A percentile compares a stretch with the other conserved stretches of the same genome.
These are phyloP conservation scores for Cajanus cajan DNA, from an alignment of 306 rosid species.

Conservation along the genomic window DNA sequence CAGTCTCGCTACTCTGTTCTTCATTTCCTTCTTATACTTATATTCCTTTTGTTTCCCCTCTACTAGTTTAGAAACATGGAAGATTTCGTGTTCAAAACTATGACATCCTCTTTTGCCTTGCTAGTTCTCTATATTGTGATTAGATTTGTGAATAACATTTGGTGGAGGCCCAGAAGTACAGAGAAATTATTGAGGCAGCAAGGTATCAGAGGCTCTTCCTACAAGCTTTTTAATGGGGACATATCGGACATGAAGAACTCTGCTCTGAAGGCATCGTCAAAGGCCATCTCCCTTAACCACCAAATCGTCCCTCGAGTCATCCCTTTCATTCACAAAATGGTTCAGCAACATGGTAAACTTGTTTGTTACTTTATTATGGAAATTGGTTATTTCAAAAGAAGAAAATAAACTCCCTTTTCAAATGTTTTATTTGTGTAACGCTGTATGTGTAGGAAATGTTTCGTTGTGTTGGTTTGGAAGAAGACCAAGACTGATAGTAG, in stretches of 20 bases:
- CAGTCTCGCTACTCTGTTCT: background rate
- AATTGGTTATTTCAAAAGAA: too few species aligned
- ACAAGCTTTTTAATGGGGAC: background rate
- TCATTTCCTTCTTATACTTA: background rate
- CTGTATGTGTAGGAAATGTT: constrained; percentile 34
- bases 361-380: background rate
- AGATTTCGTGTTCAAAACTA: background rate
- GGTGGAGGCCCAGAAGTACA: background rate
- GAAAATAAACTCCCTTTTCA: too few species aligned
- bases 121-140: background rate
- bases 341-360: background rate
- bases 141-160: background rate
- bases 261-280: background rate
- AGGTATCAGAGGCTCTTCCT: background rate
- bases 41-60: background rate
- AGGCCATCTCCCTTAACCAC: background rate
- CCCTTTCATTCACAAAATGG: background rate
- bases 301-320: background rate
- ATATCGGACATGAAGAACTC: background rate
- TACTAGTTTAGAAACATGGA: background rate
- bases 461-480: constrained; percentile 36
- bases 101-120: background rate
- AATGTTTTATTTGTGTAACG: too few species aligned
- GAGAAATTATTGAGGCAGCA: background rate
- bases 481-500: constrained; percentile 40